Percentiles rank a stretch among this genome's conserved stretches.
Evolutionary conservation across 768 basidiomycete species (phyloP).

Genomic region (Mycena floridula): DNA sequence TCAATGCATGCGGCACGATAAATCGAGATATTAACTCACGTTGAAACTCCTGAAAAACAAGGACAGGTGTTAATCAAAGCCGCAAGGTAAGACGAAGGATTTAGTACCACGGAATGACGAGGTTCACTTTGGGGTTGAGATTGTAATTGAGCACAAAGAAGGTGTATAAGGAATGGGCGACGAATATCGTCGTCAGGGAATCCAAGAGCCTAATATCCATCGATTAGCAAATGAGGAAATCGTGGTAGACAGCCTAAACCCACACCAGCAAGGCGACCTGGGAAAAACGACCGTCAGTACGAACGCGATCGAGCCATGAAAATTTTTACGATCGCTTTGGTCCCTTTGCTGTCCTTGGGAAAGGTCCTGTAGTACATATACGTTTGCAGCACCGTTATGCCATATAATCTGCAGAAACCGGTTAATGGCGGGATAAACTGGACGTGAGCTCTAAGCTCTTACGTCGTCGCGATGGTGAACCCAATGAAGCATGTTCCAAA

Average conservation of each 20-base stretch:
- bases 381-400: slow-evolving; percentile 1
- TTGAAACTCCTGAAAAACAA: not conserved
- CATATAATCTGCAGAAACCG: slow-evolving; percentile 1
- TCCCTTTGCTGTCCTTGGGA: slow-evolving; percentile 1
- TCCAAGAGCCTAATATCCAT: slow-evolving; percentile 3
- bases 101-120: slow-evolving; percentile 7
- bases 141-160: slow-evolving; percentile 8
- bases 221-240: not conserved
- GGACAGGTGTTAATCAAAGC: not conserved
- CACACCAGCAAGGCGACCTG: too few species aligned
- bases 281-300: too few species aligned
- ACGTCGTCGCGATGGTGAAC: slow-evolving; percentile 3
- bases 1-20: not conserved
- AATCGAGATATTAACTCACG: not conserved
- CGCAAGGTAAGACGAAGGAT: not conserved
- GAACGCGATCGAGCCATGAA: too few species aligned
- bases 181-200: slow-evolving; percentile 6
- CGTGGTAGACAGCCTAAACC: too few species aligned
- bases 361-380: slow-evolving; percentile 1
- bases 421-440: not conserved
- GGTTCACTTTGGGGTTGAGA: not conserved
- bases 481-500: slow-evolving; percentile 4
- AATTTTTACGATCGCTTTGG: too few species aligned
- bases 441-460: not conserved
- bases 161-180: slow-evolving; percentile 7